Percentiles rank a stretch among this genome's conserved stretches.
Evolutionary conservation across 768 basidiomycete genomes (phyloP).

Genomic region (Paxillus ammoniavirescens): DNA sequence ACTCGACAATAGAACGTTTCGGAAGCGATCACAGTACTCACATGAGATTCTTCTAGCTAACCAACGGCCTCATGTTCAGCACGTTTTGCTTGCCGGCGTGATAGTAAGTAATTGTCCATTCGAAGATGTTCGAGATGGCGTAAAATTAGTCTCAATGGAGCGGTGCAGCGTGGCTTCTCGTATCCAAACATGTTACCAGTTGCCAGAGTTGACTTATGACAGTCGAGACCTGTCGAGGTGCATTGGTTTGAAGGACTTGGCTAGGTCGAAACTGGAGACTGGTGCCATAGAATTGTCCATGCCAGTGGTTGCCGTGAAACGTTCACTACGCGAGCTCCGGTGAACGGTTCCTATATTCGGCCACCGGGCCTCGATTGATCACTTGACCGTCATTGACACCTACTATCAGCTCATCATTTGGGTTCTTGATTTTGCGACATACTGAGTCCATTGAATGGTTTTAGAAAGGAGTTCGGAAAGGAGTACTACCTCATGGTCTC

Average conservation of each 20-base stretch:
- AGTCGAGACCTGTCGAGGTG: not conserved
- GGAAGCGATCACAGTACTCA: slow-evolving; percentile 23
- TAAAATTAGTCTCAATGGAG: slow-evolving; percentile 13
- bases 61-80: slow-evolving; percentile 29
- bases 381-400: slow-evolving; percentile 7
- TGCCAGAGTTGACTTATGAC: not conserved
- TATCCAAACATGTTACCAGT: not conserved
- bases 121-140: slow-evolving; percentile 17
- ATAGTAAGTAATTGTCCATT: slow-evolving; percentile 29
- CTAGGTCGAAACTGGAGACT: not conserved
- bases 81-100: slow-evolving; percentile 33
- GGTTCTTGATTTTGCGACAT: not conserved
- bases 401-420: not conserved
- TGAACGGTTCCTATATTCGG: not conserved
- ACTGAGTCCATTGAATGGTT: not conserved
- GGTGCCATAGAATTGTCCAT: too few relatives aligned
- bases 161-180: slow-evolving; percentile 6
- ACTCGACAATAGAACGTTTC: slow-evolving; percentile 19
- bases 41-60: slow-evolving; percentile 13
- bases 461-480: not conserved
- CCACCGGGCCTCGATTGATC: not conserved
- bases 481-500: not conserved
- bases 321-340: not conserved
- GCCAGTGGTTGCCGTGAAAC: not conserved
- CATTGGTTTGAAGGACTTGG: not conserved